Percentiles rank a stretch among this genome's conserved stretches.
These are phyloP conservation scores for Vicia villosa DNA, from an alignment of 306 rosid genomes.

Conservation along the genomic window DNA sequence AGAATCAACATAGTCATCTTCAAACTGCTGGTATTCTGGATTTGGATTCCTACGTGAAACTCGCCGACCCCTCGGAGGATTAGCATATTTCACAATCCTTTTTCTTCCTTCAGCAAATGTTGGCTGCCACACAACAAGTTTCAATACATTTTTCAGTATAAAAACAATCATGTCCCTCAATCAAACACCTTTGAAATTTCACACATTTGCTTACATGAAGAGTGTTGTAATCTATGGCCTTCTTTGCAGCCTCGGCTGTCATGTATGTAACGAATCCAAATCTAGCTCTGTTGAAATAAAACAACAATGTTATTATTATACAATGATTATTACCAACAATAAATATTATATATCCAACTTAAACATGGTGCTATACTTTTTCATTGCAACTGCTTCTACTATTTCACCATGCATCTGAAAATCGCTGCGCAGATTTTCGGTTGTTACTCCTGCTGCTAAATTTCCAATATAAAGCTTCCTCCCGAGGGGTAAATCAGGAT, in stretches of 20 bases:
- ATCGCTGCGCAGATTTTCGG: slow-evolving; percentile 63
- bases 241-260: slow-evolving; percentile 72
- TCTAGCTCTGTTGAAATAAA: slow-evolving; percentile 52
- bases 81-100: no score
- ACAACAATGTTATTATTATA: slow-evolving; percentile 18
- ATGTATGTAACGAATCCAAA: slow-evolving; percentile 80
- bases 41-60: no score
- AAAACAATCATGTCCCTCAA: slow-evolving; percentile 8
- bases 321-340: not conserved
- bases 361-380: slow-evolving; percentile 13
- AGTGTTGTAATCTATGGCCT: slow-evolving; percentile 63
- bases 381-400: slow-evolving; percentile 92
- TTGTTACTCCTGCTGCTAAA: slow-evolving; percentile 72
- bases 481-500: slow-evolving; percentile 56
- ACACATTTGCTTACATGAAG: slow-evolving; percentile 60
- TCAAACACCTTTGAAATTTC: slow-evolving; percentile 22
- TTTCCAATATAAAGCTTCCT: slow-evolving; percentile 85
- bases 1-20: no score
- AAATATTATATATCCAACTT: slow-evolving; percentile 19
- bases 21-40: no score
- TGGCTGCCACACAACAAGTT: no score
- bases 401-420: slow-evolving; percentile 69
- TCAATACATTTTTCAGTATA: slow-evolving; percentile 20
- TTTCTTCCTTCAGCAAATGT: no score
- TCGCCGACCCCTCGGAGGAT: no score